Base-by-base conservation (phyloP, 306 rosid genomes). In the Fragaria iinumae region DNA sequence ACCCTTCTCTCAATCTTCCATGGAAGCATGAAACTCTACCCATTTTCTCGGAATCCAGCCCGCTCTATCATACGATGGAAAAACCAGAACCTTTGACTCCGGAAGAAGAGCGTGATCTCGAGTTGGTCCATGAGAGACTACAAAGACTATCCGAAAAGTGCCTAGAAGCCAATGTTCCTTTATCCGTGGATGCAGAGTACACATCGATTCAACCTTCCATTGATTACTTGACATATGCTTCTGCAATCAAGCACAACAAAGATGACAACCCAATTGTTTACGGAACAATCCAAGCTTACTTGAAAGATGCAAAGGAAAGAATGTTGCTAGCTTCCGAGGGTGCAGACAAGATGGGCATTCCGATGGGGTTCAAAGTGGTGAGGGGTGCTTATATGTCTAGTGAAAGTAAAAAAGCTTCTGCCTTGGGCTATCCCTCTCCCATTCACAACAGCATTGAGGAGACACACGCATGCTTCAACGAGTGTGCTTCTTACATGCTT, bases 331-430 rank as follows among this genome's bases (percentile, higher is more conserved):
- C 87, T 4, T 43, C 83, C 0, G 29, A 82, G 21, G 91, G 89
- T 0, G 97, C 97, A 0, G 89, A 89, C 36, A 74, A 76, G 16
- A 86, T 89, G 97, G 88, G 89, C 0, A 18, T 92, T 38, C 83
- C 96, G 1, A 80, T 96, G 82, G 99, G 98, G 8, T 83, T 96
- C 84, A 96, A 96, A 69, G 76, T 92, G 57, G 99, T 96, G 41
- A 84, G 99, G 10, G 99, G 98, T 10, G 99, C 99, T 68, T 96
- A 96, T 45, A 95, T 95, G 98, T 92, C 98, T 0, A 79, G 86
- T 16, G 99, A 95, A 55, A 74, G 82, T 1, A 79, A 57, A 27
- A 38, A 91, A 18, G 98, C 99, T 29, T 80, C 83, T 45, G 79
- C 95, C 8, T 57, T 88, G 39, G 93, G 98, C 11, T 84, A 66